A percentile compares a stretch with the other conserved stretches of the same genome.
Evolutionary conservation across 2,329 filamentous ascomycete genomes (phyloP).

Genomic region (Fusarium continuum): DNA sequence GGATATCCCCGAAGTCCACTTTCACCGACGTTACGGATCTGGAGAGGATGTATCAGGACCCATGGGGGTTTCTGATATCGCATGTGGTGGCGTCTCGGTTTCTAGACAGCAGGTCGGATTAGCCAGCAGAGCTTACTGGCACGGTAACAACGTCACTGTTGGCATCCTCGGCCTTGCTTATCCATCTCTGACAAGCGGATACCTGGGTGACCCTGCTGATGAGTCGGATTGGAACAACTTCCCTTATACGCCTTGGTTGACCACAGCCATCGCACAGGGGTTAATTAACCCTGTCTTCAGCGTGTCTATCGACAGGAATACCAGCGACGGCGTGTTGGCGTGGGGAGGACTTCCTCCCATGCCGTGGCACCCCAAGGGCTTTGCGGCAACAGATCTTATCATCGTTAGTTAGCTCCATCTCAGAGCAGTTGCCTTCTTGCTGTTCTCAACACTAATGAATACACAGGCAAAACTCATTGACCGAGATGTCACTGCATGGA

Average conservation of each 20-base stretch:
- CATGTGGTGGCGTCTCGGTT: slow-evolving; percentile 57
- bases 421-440: too few species aligned
- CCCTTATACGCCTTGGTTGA: slow-evolving; percentile 60
- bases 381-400: slow-evolving; percentile 54
- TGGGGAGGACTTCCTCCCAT: slow-evolving; percentile 59
- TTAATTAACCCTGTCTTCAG: slow-evolving; percentile 57
- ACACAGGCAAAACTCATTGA: slow-evolving; percentile 55
- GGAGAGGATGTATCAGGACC: slow-evolving; percentile 58
- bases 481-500: slow-evolving; percentile 51
- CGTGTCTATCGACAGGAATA: slow-evolving; percentile 58
- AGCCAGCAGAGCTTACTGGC: slow-evolving; percentile 60
- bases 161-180: slow-evolving; percentile 63
- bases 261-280: slow-evolving; percentile 58
- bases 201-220: slow-evolving; percentile 51
- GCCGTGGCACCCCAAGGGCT: slow-evolving; percentile 42
- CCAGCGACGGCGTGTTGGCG: slow-evolving; percentile 55
- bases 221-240: slow-evolving; percentile 51
- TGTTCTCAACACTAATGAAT: not conserved
- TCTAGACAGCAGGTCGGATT: slow-evolving; percentile 58
- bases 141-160: slow-evolving; percentile 61
- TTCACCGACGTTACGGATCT: slow-evolving; percentile 58
- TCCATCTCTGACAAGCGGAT: slow-evolving; percentile 60
- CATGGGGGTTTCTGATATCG: slow-evolving; percentile 58
- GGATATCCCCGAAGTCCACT: slow-evolving; percentile 54
- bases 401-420: slow-evolving; percentile 50